Evolutionary conservation across 2,329 filamentous ascomycete genomes (phyloP), one percentile per base, ranked within the genome.

Genomic region (Tricladium varicosporioides): DNA sequence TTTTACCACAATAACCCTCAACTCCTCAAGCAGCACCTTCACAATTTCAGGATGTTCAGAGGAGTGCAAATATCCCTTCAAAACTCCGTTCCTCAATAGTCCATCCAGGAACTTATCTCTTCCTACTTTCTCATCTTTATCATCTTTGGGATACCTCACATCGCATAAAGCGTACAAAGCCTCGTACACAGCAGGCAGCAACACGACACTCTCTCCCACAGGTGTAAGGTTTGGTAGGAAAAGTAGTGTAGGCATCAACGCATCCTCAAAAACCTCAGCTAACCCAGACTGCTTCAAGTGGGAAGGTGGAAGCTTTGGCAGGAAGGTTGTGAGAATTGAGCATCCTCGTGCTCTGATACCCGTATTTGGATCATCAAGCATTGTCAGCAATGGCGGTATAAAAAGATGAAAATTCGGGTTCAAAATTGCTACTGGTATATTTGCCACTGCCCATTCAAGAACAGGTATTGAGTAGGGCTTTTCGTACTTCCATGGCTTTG

Each of bases 211-310:
- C 55, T 94, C 88, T 0, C 78, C 69, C 66, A 90, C 87, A 0
- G 89, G 85, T 0, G 91, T 96, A 44, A 96, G 75, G 11, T 80
- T 84, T 0, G 93, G 92, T 5, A 96, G 78, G 65, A 85, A 89
- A 7, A 87, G 79, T n/a, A 96, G 79, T 36, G 86, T 84, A 0
- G 91, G 89, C 62, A 86, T 80, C 1, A 91, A 73, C 2, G 86
- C 82, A 16, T 91, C 82, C 65, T 87, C 81, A 59, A 93, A 87
- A 22, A 93, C 80, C 13, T 79, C 74, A 18, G 80, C 81, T 7
- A 93, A 81, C 0, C 89, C 88, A 0, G 85, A 89, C 47, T 78
- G 77, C 11, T 71, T 71, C 46, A 92, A 77, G 1, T 87, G 76
- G 4, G 72, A 67, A 1, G 73, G 61, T 0, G 83, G 79, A 45